Evolutionary conservation across 495 filamentous ascomycete genomes (phyloP), one percentile per base, ranked within the genome.

Genomic region (Articulospora tetracladia): DNA sequence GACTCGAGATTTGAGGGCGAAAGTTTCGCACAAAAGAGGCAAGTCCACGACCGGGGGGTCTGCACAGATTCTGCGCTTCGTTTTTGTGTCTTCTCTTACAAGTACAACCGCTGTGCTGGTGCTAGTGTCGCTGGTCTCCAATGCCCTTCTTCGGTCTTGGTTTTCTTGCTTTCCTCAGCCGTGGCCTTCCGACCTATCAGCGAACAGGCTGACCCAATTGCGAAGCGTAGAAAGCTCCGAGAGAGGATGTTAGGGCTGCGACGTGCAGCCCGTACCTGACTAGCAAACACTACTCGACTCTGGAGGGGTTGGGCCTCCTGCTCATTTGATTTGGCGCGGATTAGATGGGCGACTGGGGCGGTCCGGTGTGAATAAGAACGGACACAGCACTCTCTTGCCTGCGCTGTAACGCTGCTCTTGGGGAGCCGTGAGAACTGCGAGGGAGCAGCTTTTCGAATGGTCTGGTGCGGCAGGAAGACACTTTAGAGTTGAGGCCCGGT

Each of bases 281-380:
- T 44, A 39, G 27, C 34, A 19, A 22, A 51, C 15, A 51, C 47
- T 60, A 57, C 53, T 58, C 55, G 50, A 26, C 1, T 49, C 49
- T 20, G 24, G 44, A 34, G 26, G 20, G 36, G 47, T 44, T 36
- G 36, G 53, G 34, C 53, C 57, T 52, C 57, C 47, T 27, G 26
- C 41, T 55, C 58, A 61, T 55, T 50, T 61, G 34, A 55, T 26
- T 20, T 20, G 49, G 23, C 13, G 34, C 27, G 23, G 50, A 26
- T 20, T 22, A 53, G 28, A 52, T 39, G 30, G 47, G 46, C 46
- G 47, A 25, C 10, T 20, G 15, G n/a, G 15, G 57, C 50, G 48
- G 57, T 34, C 47, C 28, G 57, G 23, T 52, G 17, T 27, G 41
- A 52, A 49, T 57, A 44, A 57, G 19, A 28, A 32, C n/a, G n/a